Base-by-base conservation (phyloP, 2,329 filamentous ascomycete species). In the Neofusicoccum sp. region DNA sequence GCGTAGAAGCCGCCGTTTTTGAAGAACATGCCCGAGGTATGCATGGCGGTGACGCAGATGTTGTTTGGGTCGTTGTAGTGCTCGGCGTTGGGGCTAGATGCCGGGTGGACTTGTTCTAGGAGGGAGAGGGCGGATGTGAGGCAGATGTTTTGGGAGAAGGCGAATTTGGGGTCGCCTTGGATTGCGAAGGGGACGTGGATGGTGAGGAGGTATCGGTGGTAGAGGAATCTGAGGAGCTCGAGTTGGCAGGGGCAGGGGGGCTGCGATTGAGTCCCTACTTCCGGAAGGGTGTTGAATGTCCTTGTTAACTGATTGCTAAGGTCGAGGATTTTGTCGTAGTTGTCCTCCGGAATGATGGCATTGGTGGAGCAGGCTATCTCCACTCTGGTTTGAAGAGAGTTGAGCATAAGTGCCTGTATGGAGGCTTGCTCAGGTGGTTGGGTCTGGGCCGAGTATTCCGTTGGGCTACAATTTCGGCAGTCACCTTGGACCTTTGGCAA, bases 161-260 rank as follows among this genome's bases (percentile, higher is more conserved):
- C 31, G 44, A 30, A 58, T 3, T 31, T 28, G n/a, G 56, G 56
- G 24, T 58, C 44, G 14, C 36, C 36, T 7, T 3, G 14, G 7
- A 58, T 12, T 16, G 56, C 56, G 24, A 58, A 58, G 2, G 56
- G 56, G n/a, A 58, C 20, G 33, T 58, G 56, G 5, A 58, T 33
- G 6, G 45, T 48, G 11, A 58, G 43, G 31, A 58, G 31, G 43
- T 58, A 58, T 16, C 56, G 41, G 34, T 48, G 33, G 43, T 58
- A 48, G 43, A 58, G 33, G 33, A 26, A 40, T 12, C 26, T 36
- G 24, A 58, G 43, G 14, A 48, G 20, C 12, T 58, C 43, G 20
- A 31, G 31, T 24, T 36, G 43, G 24, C 43, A 58, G n/a, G n/a
- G n/a, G 34, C 34, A 36, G 8, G 24, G 26, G 8, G 30, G 24